Evolutionary conservation across 2,329 filamentous ascomycete genomes (phyloP).

Genomic region (Blastomyces silverae): DNA sequence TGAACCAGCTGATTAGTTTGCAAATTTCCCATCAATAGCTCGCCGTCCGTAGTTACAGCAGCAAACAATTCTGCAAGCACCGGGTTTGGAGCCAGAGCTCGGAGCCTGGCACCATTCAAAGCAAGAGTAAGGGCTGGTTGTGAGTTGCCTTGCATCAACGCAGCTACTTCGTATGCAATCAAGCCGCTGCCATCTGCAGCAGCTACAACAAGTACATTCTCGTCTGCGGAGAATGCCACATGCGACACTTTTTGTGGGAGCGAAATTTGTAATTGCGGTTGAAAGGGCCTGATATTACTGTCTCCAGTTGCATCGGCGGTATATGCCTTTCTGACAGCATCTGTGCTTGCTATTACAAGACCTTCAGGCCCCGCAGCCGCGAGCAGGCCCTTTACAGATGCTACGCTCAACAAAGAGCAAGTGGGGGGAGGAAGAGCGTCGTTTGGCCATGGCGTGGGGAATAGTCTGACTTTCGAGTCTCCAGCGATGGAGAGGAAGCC

Average conservation of each 20-base stretch:
- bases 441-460: constrained; percentile 69
- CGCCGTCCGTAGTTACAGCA: constrained; percentile 70
- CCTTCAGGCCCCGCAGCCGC: constrained; percentile 80
- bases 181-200: constrained; percentile 75
- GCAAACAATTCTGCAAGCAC: constrained; percentile 59
- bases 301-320: constrained; percentile 51
- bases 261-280: constrained; percentile 64
- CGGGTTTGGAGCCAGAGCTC: constrained; percentile 74
- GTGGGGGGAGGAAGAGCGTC: constrained; percentile 64
- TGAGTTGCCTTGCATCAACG: constrained; percentile 58
- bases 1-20: constrained; percentile 55
- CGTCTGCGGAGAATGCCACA: constrained; percentile 83
- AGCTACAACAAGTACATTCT: constrained; percentile 73
- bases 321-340: constrained; percentile 70
- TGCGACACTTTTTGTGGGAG: constrained; percentile 75
- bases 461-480: constrained; percentile 70
- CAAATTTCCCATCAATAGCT: constrained; percentile 76
- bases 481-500: constrained; percentile 75
- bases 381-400: constrained; percentile 69
- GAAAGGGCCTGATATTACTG: constrained; percentile 61
- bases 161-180: constrained; percentile 70
- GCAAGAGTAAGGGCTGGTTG: constrained; percentile 66
- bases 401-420: constrained; percentile 76
- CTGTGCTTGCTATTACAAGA: constrained; percentile 68
- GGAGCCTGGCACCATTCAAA: constrained; percentile 67